Conservation (phyloP, 257 asterid genomes). For the Ophiorrhiza pumila region DNA sequence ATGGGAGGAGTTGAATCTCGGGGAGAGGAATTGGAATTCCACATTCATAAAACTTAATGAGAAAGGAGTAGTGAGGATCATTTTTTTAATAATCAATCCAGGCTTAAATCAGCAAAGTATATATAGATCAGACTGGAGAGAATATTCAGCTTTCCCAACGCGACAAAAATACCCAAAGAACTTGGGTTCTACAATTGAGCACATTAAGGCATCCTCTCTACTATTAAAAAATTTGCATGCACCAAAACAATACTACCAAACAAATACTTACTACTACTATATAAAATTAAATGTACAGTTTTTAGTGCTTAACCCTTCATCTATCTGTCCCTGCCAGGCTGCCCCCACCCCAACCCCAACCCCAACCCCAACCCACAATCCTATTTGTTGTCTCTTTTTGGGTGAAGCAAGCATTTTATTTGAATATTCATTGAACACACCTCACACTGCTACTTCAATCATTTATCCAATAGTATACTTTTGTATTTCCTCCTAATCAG, state of each 20-base stretch:
- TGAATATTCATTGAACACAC: background rate
- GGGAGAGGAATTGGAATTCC: slow-evolving; percentile 34
- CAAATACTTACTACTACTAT: background rate
- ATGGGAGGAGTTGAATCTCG: slow-evolving; percentile 18
- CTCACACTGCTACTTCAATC: background rate
- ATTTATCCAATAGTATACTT: background rate
- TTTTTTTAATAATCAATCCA: background rate
- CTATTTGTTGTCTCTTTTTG: background rate
- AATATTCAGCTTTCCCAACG: slow-evolving; percentile 86
- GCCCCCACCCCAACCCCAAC: too few relatives aligned
- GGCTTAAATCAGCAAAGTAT: slow-evolving; percentile 13
- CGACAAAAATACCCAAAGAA: slow-evolving; percentile 70
- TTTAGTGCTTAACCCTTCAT: background rate
- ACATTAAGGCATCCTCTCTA: slow-evolving; percentile 32
- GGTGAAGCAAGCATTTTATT: background rate
- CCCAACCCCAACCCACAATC: too few relatives aligned
- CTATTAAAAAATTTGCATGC: background rate
- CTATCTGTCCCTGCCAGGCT: background rate
- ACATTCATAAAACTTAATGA: slow-evolving; percentile 11
- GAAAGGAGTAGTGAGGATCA: background rate
- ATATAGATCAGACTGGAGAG: slow-evolving; percentile 60
- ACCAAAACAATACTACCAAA: background rate
- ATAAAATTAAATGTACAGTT: background rate
- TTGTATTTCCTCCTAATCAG: background rate
- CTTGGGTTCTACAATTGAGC: slow-evolving; percentile 45